A percentile compares a stretch with the other conserved stretches of the same genome.
Evolutionary conservation across 768 basidiomycete genomes (phyloP).

Genomic region (Galerina marginata): DNA sequence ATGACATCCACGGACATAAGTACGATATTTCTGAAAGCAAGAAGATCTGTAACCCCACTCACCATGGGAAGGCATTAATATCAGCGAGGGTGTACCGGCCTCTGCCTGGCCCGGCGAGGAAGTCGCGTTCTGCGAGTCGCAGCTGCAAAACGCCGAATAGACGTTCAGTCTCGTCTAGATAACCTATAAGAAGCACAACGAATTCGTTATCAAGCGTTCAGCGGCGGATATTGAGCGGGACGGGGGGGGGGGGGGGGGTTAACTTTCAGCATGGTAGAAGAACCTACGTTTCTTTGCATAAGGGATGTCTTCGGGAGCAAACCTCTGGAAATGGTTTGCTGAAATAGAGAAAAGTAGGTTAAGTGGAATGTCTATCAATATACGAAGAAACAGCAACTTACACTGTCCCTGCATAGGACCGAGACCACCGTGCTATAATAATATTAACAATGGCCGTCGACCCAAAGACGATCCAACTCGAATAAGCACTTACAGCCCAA

Average conservation of each 20-base stretch:
- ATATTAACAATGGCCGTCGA: neutral
- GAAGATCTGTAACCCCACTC: constrained; percentile 6
- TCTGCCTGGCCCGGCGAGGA: constrained; percentile 69
- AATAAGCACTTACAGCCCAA: constrained; percentile 53
- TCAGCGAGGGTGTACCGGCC: constrained; percentile 72
- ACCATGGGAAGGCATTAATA: constrained; percentile 70
- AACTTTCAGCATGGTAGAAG: neutral
- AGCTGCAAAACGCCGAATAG: constrained; percentile 79
- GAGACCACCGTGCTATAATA: constrained; percentile 65
- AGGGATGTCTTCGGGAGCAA: constrained; percentile 64
- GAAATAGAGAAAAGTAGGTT: constrained; percentile 1
- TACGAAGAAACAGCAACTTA: constrained; percentile 3
- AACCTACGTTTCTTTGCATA: constrained; percentile 63
- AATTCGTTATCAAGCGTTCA: neutral
- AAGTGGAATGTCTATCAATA: neutral
- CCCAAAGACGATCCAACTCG: neutral
- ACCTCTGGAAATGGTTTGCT: constrained; percentile 69
- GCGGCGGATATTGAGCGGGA: constrained; percentile 11
- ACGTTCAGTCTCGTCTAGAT: constrained; percentile 78
- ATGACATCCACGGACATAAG: neutral
- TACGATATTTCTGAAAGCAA: no score
- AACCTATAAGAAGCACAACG: constrained; percentile 47
- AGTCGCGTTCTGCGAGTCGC: constrained; percentile 69
- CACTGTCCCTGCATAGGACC: constrained; percentile 83
- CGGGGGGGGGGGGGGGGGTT: no score